phyloP scores from a whole-genome alignment of 306 rosid species.

The Benincasa hispida region DNA sequence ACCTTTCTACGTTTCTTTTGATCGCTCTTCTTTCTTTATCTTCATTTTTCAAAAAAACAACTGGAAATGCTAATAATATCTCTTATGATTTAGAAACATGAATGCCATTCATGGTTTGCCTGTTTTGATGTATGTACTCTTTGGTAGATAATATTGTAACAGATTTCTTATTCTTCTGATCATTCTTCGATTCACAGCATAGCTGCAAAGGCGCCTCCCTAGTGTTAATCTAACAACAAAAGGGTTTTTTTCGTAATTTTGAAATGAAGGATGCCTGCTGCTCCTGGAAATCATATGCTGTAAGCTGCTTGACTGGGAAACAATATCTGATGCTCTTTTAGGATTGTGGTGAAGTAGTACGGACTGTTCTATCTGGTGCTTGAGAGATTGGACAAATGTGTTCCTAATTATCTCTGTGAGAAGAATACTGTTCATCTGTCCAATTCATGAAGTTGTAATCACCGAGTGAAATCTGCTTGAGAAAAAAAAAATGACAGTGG shows the following conservation, averaged over 20 bases:
- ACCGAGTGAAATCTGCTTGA: neutral
- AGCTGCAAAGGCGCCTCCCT: constrained; percentile 19
- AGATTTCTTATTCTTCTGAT: neutral
- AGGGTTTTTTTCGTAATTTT: constrained; percentile 11
- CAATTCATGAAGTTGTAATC: constrained; percentile 1
- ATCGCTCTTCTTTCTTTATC: neutral
- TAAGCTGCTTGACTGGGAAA: constrained; percentile 9
- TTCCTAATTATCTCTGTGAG: constrained; percentile 4
- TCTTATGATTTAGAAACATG: neutral
- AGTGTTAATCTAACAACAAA: constrained; percentile 10
- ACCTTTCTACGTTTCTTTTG: neutral
- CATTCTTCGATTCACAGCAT: neutral
- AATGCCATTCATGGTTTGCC: neutral
- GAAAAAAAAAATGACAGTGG: constrained; percentile 23
- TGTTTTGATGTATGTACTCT: neutral
- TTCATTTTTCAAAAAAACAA: neutral
- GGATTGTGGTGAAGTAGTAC: constrained; percentile 19
- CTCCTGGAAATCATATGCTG: neutral
- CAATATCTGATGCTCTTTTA: neutral
- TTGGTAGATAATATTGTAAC: neutral
- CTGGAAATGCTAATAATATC: neutral
- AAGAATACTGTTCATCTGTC: constrained; percentile 20
- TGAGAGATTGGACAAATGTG: constrained; percentile 1
- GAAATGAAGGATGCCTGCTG: neutral
- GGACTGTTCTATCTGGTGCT: neutral